These are phyloP conservation scores for Crithidia brevicula DNA, from an alignment of 208 protist species.

Conservation along the genomic window DNA sequence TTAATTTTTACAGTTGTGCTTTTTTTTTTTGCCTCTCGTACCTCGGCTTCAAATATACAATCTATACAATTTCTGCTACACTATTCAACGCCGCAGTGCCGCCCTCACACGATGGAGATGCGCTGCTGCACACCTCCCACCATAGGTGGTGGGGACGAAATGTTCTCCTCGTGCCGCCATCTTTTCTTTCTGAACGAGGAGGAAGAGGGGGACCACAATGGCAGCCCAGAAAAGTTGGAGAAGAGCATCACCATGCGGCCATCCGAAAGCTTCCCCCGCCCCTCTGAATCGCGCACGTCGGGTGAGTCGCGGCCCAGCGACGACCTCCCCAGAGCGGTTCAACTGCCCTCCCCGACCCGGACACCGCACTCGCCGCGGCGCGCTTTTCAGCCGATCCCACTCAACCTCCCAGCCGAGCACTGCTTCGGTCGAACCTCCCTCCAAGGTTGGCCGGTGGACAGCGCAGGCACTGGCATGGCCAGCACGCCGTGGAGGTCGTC, in stretches of 20 bases:
- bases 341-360: slow-evolving; percentile 24
- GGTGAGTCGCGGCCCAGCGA: slow-evolving; percentile 18
- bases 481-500: slow-evolving; percentile 20
- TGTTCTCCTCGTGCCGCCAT: slow-evolving; percentile 28
- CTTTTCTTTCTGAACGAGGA: slow-evolving; percentile 33
- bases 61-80: no score
- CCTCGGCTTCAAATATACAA: no score
- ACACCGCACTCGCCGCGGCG: slow-evolving; percentile 20
- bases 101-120: slow-evolving; percentile 17
- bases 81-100: no score
- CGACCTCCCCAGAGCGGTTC: not conserved
- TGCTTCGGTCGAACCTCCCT: slow-evolving; percentile 25
- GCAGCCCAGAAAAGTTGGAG: not conserved
- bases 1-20: slow-evolving; percentile 2
- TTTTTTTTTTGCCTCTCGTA: not conserved
- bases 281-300: slow-evolving; percentile 16
- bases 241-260: slow-evolving; percentile 26
- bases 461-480: not conserved
- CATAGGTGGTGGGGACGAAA: slow-evolving; percentile 16
- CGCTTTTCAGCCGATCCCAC: slow-evolving; percentile 33
- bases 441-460: slow-evolving; percentile 15
- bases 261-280: slow-evolving; percentile 27
- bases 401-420: slow-evolving; percentile 15
- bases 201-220: slow-evolving; percentile 12
- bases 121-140: slow-evolving; percentile 32